Evolutionary conservation across 768 basidiomycete species (phyloP).

Genomic region (Naematelia aurantialba): DNA sequence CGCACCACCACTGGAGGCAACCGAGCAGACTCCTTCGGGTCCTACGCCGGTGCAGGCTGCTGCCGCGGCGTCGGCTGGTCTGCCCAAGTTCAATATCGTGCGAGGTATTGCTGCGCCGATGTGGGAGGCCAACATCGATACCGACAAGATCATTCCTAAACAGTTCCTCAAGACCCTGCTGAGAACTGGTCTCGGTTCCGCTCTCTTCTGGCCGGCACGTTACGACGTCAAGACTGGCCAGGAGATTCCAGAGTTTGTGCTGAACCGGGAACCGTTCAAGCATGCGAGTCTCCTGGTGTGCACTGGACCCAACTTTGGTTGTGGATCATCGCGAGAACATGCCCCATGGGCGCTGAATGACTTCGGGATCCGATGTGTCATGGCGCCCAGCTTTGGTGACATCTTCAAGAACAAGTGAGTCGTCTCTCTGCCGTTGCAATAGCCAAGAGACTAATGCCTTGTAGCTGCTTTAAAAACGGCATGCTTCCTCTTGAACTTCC

Average conservation of each 20-base stretch:
- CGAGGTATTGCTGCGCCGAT: constrained; percentile 76
- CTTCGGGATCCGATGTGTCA: constrained; percentile 82
- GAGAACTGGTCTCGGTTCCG: constrained; percentile 77
- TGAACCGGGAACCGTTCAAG: constrained; percentile 75
- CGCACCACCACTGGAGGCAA: constrained; percentile 55
- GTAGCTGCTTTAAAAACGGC: constrained; percentile 85
- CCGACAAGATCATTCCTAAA: constrained; percentile 91
- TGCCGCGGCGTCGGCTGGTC: constrained; percentile 46
- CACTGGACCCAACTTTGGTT: constrained; percentile 84
- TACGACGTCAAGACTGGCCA: constrained; percentile 73
- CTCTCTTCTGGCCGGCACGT: constrained; percentile 75
- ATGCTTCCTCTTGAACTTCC: constrained; percentile 76
- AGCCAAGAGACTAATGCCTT: constrained; percentile 3
- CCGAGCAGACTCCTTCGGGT: constrained; percentile 28
- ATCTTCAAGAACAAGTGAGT: constrained; percentile 67
- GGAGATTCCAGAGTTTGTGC: constrained; percentile 71
- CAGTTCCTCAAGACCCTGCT: constrained; percentile 90
- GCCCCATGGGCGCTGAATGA: constrained; percentile 69
- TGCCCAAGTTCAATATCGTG: constrained; percentile 64
- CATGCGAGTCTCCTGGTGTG: constrained; percentile 75
- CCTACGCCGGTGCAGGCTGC: constrained; percentile 36
- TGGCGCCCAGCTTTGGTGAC: constrained; percentile 84
- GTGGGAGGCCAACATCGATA: constrained; percentile 80
- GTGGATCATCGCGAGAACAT: constrained; percentile 84
- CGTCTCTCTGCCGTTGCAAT: not conserved